These are phyloP conservation scores for Biscutella laevigata DNA, from an alignment of 441 rosid species.

Conservation along the genomic window DNA sequence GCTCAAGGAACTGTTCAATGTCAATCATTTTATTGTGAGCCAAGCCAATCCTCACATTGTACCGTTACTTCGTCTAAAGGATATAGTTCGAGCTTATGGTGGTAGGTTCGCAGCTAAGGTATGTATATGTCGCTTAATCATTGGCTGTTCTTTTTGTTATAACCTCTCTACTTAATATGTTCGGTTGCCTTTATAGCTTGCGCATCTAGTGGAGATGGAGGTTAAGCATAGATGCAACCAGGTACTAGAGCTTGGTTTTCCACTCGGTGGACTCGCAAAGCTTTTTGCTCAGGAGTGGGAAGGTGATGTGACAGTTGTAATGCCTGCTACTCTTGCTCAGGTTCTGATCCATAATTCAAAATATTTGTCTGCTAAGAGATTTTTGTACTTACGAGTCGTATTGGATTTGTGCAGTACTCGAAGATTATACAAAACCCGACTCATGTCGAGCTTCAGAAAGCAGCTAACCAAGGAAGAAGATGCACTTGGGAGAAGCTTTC, in stretches of 20 bases:
- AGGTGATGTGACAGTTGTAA: conserved; percentile 91
- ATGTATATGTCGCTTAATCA: too few relatives aligned
- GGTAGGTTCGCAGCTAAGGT: conserved; percentile 98
- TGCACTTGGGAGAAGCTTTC: conserved; percentile 99
- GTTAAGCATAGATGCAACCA: conserved; percentile 92
- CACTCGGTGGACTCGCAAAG: conserved; percentile 79
- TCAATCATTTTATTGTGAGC: conserved; percentile 89
- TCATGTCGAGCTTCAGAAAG: conserved; percentile 76
- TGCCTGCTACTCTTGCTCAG: conserved; percentile 97
- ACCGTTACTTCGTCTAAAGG: conserved; percentile 74
- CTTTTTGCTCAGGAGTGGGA: conserved; percentile 98
- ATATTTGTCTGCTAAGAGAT: not conserved
- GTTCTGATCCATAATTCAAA: conserved; percentile 28
- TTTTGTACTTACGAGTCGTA: not conserved
- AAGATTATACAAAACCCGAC: conserved; percentile 85
- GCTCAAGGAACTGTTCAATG: conserved; percentile 91
- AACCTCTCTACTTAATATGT: not conserved
- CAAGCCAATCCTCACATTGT: conserved; percentile 96
- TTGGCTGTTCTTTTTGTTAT: too few relatives aligned
- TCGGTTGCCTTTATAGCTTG: conserved; percentile 50
- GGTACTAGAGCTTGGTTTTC: conserved; percentile 80
- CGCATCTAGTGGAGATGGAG: conserved; percentile 88
- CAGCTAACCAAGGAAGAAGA: conserved; percentile 91
- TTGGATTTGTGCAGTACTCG: conserved; percentile 41
- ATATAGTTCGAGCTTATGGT: conserved; percentile 73